Evolutionary conservation across 495 filamentous ascomycete species (phyloP).

Genomic region (Annulohypoxylon moriforme): DNA sequence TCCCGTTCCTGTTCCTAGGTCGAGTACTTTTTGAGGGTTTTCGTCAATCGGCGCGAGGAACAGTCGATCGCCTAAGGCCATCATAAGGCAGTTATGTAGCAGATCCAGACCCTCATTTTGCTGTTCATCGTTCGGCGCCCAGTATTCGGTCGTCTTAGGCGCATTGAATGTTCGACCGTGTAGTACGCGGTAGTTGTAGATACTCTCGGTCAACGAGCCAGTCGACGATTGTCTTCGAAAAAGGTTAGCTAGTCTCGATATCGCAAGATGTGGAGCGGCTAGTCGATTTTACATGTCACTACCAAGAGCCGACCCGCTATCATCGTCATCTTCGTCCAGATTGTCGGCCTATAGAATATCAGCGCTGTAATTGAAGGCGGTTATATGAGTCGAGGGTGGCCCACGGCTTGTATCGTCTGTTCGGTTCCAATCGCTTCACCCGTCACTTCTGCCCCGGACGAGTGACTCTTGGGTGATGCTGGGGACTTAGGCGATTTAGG

Average conservation of each 20-base stretch:
- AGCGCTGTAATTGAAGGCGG: neutral
- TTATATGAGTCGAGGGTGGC: neutral
- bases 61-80: slow-evolving; percentile 11
- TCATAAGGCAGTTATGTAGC: slow-evolving; percentile 16
- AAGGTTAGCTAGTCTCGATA: neutral
- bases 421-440: slow-evolving; percentile 12
- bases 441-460: neutral
- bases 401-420: slow-evolving; percentile 16
- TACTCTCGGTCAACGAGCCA: slow-evolving; percentile 29
- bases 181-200: slow-evolving; percentile 21
- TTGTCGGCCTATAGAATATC: slow-evolving; percentile 22
- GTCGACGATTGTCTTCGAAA: slow-evolving; percentile 27
- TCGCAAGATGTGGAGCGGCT: neutral
- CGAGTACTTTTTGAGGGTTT: slow-evolving; percentile 64
- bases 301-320: slow-evolving; percentile 16
- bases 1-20: slow-evolving; percentile 74
- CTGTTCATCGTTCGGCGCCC: slow-evolving; percentile 26
- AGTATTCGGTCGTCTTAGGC: slow-evolving; percentile 26
- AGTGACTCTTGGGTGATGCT: neutral
- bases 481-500: neutral
- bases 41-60: slow-evolving; percentile 59
- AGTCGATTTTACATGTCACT: slow-evolving; percentile 19
- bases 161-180: slow-evolving; percentile 27
- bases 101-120: slow-evolving; percentile 22
- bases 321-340: slow-evolving; percentile 17